Evolutionary conservation across 1,284 basidiomycete species (phyloP).

Genomic region (Fistulinella cinereoalba): DNA sequence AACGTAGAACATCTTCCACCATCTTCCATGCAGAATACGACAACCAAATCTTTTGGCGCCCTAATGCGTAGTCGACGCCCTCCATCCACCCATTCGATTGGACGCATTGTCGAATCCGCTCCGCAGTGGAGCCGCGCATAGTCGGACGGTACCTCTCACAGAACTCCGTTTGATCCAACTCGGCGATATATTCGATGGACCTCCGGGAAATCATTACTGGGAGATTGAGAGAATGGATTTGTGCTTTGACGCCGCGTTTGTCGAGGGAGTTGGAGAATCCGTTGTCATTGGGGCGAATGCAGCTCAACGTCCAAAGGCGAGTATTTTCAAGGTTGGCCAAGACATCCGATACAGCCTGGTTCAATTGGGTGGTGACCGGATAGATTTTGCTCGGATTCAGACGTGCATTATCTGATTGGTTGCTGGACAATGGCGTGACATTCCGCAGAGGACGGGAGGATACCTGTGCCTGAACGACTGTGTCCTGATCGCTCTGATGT

Average conservation of each 20-base stretch:
- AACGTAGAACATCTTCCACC: constrained; percentile 77
- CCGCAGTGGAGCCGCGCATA: constrained; percentile 65
- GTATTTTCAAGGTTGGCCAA: constrained; percentile 63
- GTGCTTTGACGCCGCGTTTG: constrained; percentile 77
- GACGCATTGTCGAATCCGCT: constrained; percentile 70
- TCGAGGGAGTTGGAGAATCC: constrained; percentile 86
- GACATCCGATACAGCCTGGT: constrained; percentile 72
- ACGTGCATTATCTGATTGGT: constrained; percentile 40
- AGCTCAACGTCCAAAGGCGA: constrained; percentile 75
- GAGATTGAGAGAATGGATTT: constrained; percentile 73
- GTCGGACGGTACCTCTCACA: constrained; percentile 77
- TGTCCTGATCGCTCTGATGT: constrained; percentile 78
- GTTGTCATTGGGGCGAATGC: constrained; percentile 89
- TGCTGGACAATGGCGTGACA: constrained; percentile 47
- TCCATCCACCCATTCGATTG: constrained; percentile 75
- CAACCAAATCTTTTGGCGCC: constrained; percentile 71
- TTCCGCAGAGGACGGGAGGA: constrained; percentile 64
- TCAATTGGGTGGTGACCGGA: constrained; percentile 80
- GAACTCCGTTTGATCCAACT: constrained; percentile 64
- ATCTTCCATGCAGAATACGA: constrained; percentile 80
- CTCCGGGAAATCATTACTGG: constrained; percentile 70
- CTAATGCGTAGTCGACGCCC: constrained; percentile 70
- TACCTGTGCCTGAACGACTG: constrained; percentile 91
- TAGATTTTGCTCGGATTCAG: constrained; percentile 77
- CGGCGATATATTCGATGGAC: constrained; percentile 66